Conservation (phyloP, 1,284 basidiomycete genomes). For the Fomitopsis pinicola region DNA sequence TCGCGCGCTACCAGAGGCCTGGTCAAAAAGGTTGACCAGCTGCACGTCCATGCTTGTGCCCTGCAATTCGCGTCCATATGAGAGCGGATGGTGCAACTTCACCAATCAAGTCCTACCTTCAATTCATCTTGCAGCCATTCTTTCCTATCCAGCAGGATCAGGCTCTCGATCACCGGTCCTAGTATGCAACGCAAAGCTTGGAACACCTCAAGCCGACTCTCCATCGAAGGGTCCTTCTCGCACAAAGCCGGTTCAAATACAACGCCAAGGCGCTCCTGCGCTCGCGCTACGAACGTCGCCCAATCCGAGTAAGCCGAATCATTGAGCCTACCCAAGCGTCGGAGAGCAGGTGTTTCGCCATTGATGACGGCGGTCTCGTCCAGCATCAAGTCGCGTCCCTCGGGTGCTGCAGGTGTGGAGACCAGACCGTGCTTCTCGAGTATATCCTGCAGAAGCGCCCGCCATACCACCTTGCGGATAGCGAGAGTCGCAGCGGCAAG, state of each 20-base stretch:
- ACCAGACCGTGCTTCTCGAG: constrained; percentile 2
- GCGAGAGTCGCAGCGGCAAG: constrained; percentile 35
- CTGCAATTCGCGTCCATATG: constrained; percentile 4
- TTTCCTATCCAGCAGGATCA: constrained; percentile 35
- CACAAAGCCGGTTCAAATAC: constrained; percentile 1
- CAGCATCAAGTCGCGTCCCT: not conserved
- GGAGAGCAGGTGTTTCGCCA: constrained; percentile 14
- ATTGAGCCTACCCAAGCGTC: constrained; percentile 31
- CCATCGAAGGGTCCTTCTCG: constrained; percentile 12
- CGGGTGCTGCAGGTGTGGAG: not conserved
- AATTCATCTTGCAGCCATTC: constrained; percentile 31
- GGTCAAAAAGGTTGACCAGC: constrained; percentile 63
- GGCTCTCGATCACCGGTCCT: constrained; percentile 37
- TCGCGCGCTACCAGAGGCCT: constrained; percentile 57
- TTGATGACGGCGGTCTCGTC: not conserved
- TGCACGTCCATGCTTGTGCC: constrained; percentile 30
- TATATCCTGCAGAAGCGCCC: constrained; percentile 41
- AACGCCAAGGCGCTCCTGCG: constrained; percentile 23
- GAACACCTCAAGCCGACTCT: constrained; percentile 31
- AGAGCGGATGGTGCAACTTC: too few relatives aligned
- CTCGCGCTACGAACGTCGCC: constrained; percentile 25
- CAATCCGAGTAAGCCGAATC: constrained; percentile 30
- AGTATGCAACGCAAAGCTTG: constrained; percentile 36
- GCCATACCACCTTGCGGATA: constrained; percentile 60
- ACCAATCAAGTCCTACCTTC: constrained; percentile 8